phyloP scores from a whole-genome alignment of 2,329 filamentous ascomycete species.

The Cyphellophora europaea region DNA sequence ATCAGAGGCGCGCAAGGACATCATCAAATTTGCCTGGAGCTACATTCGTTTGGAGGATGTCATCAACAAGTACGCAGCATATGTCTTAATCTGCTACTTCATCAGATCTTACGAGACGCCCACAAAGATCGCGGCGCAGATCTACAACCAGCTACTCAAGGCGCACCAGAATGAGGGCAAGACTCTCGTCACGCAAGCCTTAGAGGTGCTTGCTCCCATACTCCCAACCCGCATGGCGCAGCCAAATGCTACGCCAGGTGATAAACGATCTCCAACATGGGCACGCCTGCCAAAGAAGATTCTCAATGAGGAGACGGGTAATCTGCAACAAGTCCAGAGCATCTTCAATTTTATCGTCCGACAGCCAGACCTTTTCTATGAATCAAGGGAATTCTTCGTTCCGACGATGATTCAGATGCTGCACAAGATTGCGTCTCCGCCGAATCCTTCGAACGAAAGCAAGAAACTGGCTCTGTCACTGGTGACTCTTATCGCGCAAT shows the following conservation, averaged over 20 bases:
- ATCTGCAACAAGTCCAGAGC: conserved; percentile 88
- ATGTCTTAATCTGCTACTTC: conserved; percentile 95
- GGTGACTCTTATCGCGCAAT: conserved; percentile 82
- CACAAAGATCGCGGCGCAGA: conserved; percentile 87
- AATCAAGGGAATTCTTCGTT: conserved; percentile 84
- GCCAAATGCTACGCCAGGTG: conserved; percentile 48
- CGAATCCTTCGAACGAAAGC: conserved; percentile 79
- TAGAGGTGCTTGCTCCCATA: conserved; percentile 91
- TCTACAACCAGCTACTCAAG: conserved; percentile 83
- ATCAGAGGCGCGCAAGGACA: conserved; percentile 88
- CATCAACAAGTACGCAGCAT: conserved; percentile 97
- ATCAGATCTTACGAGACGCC: conserved; percentile 96
- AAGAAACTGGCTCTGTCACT: conserved; percentile 86
- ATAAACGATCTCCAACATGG: conserved; percentile 72
- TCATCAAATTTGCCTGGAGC: conserved; percentile 98
- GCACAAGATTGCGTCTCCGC: conserved; percentile 74
- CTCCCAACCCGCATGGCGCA: conserved; percentile 66
- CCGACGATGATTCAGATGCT: conserved; percentile 81
- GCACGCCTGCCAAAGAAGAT: conserved; percentile 84
- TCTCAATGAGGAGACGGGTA: conserved; percentile 85
- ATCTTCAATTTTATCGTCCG: conserved; percentile 96
- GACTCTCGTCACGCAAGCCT: conserved; percentile 80
- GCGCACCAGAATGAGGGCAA: conserved; percentile 94
- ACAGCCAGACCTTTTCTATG: conserved; percentile 89
- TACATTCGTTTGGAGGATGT: conserved; percentile 98